Conservation (phyloP, 2,329 filamentous ascomycete genomes). For the Talaromyces sp. region DNA sequence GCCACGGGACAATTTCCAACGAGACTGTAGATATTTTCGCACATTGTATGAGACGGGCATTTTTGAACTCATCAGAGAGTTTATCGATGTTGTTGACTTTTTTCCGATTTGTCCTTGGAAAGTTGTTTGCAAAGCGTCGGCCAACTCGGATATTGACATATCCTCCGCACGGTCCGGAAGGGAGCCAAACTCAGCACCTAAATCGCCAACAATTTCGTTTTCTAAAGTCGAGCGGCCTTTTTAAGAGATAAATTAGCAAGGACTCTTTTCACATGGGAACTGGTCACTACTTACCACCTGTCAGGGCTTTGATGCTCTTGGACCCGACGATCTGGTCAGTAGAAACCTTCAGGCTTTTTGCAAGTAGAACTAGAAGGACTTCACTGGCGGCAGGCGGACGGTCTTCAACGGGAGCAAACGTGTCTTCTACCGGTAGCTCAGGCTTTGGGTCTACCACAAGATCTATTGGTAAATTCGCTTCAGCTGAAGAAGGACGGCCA, state of each 20-base stretch:
- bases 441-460: conserved; percentile 51
- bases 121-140: conserved; percentile 92
- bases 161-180: conserved; percentile 98
- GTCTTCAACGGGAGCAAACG: conserved; percentile 27
- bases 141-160: conserved; percentile 87
- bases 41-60: conserved; percentile 99
- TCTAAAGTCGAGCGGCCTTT: conserved; percentile 94
- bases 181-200: conserved; percentile 96
- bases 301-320: conserved; percentile 97
- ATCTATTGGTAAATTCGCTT: too few species aligned
- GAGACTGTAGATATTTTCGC: conserved; percentile 87
- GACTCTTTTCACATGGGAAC: neutral
- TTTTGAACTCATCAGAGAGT: conserved; percentile 92
- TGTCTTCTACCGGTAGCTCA: conserved; percentile 66
- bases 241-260: neutral
- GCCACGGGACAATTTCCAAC: conserved; percentile 81
- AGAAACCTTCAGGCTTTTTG: conserved; percentile 95
- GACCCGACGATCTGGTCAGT: conserved; percentile 78
- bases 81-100: conserved; percentile 85
- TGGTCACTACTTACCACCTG: conserved; percentile 65
- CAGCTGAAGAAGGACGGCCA: too few species aligned
- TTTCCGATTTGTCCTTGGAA: conserved; percentile 98
- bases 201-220: conserved; percentile 95
- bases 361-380: conserved; percentile 78
- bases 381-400: conserved; percentile 88